Conservation (phyloP, 257 asterid species). For the Capsicum pubescens region DNA sequence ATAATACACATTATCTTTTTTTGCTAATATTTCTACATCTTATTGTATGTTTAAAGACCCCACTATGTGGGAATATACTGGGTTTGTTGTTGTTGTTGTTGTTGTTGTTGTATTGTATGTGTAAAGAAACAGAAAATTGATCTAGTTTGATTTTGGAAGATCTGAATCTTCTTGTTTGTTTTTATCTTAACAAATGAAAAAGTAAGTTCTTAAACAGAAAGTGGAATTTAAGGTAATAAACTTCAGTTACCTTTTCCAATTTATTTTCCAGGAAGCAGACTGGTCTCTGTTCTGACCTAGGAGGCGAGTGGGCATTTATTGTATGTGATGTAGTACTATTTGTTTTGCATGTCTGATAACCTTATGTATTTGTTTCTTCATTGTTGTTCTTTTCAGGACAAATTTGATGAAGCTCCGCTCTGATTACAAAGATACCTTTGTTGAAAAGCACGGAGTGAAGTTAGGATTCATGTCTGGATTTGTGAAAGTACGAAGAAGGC, state of each 20-base stretch:
- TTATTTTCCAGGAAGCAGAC: background rate
- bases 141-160: conserved; percentile 14
- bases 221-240: background rate
- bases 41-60: background rate
- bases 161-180: background rate
- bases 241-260: background rate
- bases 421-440: conserved; percentile 91
- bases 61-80: too few relatives aligned
- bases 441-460: conserved; percentile 97
- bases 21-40: conserved; percentile 24
- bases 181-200: background rate
- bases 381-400: conserved; percentile 63
- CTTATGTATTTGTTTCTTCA: background rate
- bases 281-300: conserved; percentile 4
- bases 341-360: conserved; percentile 3
- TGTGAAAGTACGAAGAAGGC: conserved; percentile 73
- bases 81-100: too few relatives aligned
- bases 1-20: background rate
- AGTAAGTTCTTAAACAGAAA: too few relatives aligned
- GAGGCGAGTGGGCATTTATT: background rate
- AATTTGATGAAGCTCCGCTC: conserved; percentile 97
- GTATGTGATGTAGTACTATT: background rate
- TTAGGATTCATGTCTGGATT: conserved; percentile 96
- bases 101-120: background rate
- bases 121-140: background rate